Percentiles rank a stretch among this genome's conserved stretches.
phyloP scores from a whole-genome alignment of 2,329 filamentous ascomycete species.

The Ophiognomonia clavigignenti-juglandacearum region DNA sequence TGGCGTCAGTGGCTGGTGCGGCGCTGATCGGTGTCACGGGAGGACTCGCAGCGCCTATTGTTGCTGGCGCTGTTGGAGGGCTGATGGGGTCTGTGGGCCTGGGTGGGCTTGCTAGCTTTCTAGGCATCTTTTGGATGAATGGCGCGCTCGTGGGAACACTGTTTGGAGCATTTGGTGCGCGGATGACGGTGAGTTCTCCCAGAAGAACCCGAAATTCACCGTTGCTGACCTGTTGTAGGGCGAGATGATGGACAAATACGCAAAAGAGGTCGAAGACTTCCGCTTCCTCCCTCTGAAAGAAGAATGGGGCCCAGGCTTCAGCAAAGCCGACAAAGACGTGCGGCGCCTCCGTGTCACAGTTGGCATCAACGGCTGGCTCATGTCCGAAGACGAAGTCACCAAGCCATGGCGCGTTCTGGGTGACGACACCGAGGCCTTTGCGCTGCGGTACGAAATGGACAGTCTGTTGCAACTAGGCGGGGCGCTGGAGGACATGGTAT shows the following conservation, averaged over 20 bases:
- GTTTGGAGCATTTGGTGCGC: constrained; percentile 85
- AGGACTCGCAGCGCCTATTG: constrained; percentile 81
- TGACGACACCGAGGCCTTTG: constrained; percentile 72
- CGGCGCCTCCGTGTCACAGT: constrained; percentile 73
- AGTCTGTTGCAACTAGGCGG: constrained; percentile 72
- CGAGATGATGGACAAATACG: constrained; percentile 82
- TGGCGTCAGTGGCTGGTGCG: constrained; percentile 84
- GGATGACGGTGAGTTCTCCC: constrained; percentile 48
- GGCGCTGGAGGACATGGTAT: constrained; percentile 66
- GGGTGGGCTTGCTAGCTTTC: constrained; percentile 78
- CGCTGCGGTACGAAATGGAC: constrained; percentile 76
- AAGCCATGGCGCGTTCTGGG: constrained; percentile 75
- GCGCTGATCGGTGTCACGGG: constrained; percentile 88
- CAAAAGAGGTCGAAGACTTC: constrained; percentile 79
- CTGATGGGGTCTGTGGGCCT: constrained; percentile 82
- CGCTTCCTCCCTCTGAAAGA: constrained; percentile 68
- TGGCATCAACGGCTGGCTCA: constrained; percentile 83
- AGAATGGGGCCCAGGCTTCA: constrained; percentile 31
- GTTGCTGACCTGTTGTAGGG: constrained; percentile 41
- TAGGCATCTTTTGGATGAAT: constrained; percentile 83
- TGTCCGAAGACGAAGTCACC: constrained; percentile 67
- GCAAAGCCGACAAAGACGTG: constrained; percentile 27
- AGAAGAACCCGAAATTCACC: neutral
- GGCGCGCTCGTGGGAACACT: constrained; percentile 79
- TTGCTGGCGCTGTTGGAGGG: constrained; percentile 79